Evolutionary conservation across 176 grass and related monocot species (phyloP), one percentile per base, ranked within the genome.

Genomic region (Ensete ventricosum): DNA sequence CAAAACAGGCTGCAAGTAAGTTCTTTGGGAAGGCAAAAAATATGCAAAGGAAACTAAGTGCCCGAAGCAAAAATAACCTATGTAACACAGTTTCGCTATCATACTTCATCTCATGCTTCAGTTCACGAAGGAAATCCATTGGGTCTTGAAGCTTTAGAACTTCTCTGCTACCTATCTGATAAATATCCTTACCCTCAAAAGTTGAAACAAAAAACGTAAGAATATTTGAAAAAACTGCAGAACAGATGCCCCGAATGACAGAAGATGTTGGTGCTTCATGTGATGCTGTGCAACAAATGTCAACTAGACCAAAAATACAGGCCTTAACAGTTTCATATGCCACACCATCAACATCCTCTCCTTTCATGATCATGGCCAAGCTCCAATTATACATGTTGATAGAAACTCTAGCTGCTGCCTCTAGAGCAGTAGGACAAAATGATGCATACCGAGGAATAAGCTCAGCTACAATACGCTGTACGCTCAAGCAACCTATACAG

Each of bases 331-430:
- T 97, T 74, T 81, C 77, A 77, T 81, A 90, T 84, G 90, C 85
- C 27, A 86, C 71, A 21, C 71, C 54, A 78, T 83, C 86, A 12
- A 59, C 53, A 83, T 87, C 83, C 52, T 88, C 85, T 78, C 79
- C 77, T 84, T 52, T 88, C 64, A 78, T 77, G 84, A 97, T 76
- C 52, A 88, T 84, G 78, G 77, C 77, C 82, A 92, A 73, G 85
- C 81, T 97, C 79, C 79, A 81, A 79, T 87, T 92, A 77, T 92
- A 90, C 83, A 97, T 97, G 72, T 92, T 90, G 73, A 97, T 92
- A 11, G 87, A 83, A 69, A 97, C 90, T 83, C 90, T 97, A 71
- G 85, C 58, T 50, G 93, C 87, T 69, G 90, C 87, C 80, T 97
- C 90, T 11, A 97, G 79, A 79, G 93, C 93, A 62, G 93, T 97